Conservation (phyloP, 2,329 filamentous ascomycete genomes). For the Plenodomus tracheiphilus region DNA sequence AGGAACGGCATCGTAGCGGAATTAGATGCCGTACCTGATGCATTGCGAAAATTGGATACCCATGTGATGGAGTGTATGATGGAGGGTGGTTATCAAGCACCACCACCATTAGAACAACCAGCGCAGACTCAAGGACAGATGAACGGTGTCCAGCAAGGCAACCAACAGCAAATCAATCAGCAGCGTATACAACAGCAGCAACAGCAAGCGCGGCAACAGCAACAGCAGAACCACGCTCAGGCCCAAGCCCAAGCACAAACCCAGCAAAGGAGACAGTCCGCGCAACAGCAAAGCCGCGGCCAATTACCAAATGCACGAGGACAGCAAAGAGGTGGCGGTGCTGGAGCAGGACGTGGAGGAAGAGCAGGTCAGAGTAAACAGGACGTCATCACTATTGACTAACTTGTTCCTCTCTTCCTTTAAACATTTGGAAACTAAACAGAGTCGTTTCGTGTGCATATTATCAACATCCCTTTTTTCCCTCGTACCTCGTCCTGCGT, state of each 20-base stretch:
- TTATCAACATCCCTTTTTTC: not conserved
- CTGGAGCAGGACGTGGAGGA: slow-evolving; percentile 4
- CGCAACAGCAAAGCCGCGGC: not conserved
- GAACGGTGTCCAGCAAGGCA: slow-evolving; percentile 7
- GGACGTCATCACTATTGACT: slow-evolving; percentile 32
- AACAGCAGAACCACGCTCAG: slow-evolving; percentile 14
- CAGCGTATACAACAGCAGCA: slow-evolving; percentile 10
- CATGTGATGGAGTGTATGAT: slow-evolving; percentile 41
- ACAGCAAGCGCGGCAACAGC: slow-evolving; percentile 6
- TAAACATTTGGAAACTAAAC: too few species aligned
- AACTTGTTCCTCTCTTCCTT: not conserved
- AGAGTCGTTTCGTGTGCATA: too few species aligned
- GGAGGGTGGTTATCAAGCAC: slow-evolving; percentile 29
- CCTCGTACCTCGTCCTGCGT: too few species aligned
- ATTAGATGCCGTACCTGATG: slow-evolving; percentile 39
- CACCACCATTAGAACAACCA: slow-evolving; percentile 15
- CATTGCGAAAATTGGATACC: slow-evolving; percentile 44
- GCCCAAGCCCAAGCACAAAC: slow-evolving; percentile 20
- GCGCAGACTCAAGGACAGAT: slow-evolving; percentile 4
- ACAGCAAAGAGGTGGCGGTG: slow-evolving; percentile 11
- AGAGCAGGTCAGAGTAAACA: slow-evolving; percentile 11
- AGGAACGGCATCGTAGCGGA: slow-evolving; percentile 44
- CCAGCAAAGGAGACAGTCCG: slow-evolving; percentile 11
- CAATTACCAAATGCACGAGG: not conserved
- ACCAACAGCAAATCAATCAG: slow-evolving; percentile 5